Base-by-base conservation (phyloP, 2,329 filamentous ascomycete genomes). In the Fusarium bactridioides region DNA sequence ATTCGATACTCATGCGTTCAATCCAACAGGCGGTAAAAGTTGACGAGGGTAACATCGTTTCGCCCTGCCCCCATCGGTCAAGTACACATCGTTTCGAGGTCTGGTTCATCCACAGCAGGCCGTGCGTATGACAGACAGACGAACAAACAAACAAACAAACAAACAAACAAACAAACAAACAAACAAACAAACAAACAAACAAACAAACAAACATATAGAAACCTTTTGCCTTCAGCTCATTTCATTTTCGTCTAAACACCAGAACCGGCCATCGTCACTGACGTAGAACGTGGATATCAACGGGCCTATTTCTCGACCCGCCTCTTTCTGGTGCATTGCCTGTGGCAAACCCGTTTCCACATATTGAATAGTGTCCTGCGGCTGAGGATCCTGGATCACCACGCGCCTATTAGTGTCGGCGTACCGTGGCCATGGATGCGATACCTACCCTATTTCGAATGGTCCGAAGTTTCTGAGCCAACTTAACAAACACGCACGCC, bases 311-410 rank as follows among this genome's bases (percentile, higher is more conserved):
- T 51, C 25, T 38, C 45, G 37, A 27, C 27, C 19, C 16, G 40
- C 40, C n/a, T 51, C 43, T 51, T 27, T 40, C 51, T 33, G 33
- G 25, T 45, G 25, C 45, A 50, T 47, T 51, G 41, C 35, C 19
- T 33, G 70, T 74, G 70, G 67, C 67, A 68, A 73, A 68, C 44
- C 25, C 38, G 25, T 41, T 58, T 58, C 48, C 57, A 51, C 18
- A 57, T 70, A 33, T 45, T 37, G 54, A 57, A 47, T 54, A 64
- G 66, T 48, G 37, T 44, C 40, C 63, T 60, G 57, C 61, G 45
- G 59, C 68, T 71, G 37, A 53, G 50, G 65, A 69, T 51, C 55
- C 55, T 72, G 55, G 60, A 66, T 60, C 47, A 47, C 41, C 38
- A 55, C 23, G 45, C n/a, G 47, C 44, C 31, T 63, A 44, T 44